Evolutionary conservation across 148 eudicot species (phyloP).

Genomic region (Persicaria tinctoria): DNA sequence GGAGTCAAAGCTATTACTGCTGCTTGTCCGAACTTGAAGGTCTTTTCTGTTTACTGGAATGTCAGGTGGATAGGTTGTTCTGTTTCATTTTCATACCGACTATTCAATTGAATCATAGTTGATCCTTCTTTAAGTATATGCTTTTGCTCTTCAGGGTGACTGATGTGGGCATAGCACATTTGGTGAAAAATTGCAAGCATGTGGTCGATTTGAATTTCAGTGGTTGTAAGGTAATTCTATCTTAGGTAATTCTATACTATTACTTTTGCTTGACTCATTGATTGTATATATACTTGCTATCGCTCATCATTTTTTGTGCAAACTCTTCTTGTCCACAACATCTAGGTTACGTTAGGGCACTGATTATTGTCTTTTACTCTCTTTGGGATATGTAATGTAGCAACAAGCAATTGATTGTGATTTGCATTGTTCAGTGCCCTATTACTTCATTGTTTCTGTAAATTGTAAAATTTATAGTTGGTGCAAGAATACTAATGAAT

Average conservation of each 20-base stretch:
- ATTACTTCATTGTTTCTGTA: not conserved
- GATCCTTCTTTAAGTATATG: not conserved
- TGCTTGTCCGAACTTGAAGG: slow-evolving; percentile 53
- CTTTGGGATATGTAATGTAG: not conserved
- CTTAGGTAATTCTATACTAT: not conserved
- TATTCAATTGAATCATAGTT: not conserved
- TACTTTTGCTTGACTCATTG: not conserved
- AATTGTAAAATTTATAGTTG: not conserved
- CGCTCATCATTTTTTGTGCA: not conserved
- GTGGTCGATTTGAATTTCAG: slow-evolving; percentile 77
- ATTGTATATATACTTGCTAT: not conserved
- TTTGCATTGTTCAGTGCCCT: not conserved
- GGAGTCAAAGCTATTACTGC: slow-evolving; percentile 68
- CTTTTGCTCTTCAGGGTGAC: slow-evolving; percentile 53
- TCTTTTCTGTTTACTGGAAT: slow-evolving; percentile 88
- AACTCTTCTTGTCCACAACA: not conserved
- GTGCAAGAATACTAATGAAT: not conserved
- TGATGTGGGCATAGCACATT: slow-evolving; percentile 48
- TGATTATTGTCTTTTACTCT: not conserved
- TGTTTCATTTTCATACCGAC: not conserved
- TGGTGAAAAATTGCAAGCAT: slow-evolving; percentile 68
- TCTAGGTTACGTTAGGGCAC: not conserved
- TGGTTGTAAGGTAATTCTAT: slow-evolving; percentile 74
- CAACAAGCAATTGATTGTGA: not conserved
- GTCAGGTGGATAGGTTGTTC: slow-evolving; percentile 47